Conservation (phyloP, 73 alveolate genomes). For the Uronychia binucleata region DNA sequence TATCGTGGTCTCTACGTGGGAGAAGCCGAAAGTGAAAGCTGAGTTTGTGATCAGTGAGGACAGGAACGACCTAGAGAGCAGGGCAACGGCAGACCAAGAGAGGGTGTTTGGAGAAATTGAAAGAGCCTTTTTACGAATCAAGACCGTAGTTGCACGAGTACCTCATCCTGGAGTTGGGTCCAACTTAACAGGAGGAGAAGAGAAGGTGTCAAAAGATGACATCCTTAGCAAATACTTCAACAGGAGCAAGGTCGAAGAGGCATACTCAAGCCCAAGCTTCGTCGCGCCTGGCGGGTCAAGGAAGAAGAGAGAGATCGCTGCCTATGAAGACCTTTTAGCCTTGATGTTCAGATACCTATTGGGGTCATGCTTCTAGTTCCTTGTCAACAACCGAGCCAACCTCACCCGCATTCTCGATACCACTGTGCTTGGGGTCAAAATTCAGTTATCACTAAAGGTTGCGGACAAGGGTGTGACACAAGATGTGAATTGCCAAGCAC, state of each 20-base stretch:
- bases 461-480: too few relatives aligned
- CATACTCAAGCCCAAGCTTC: background rate
- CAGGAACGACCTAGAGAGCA: conserved; percentile 2
- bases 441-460: too few relatives aligned
- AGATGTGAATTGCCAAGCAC: too few relatives aligned
- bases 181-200: background rate
- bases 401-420: background rate
- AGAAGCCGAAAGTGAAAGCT: conserved; percentile 18
- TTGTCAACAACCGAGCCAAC: background rate
- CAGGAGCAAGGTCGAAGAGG: background rate
- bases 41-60: conserved; percentile 31
- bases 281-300: background rate
- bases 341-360: background rate
- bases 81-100: conserved; percentile 1
- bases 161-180: background rate
- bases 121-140: background rate
- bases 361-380: background rate
- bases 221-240: background rate
- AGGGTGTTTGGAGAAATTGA: background rate
- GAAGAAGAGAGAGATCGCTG: background rate
- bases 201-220: background rate
- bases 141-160: background rate
- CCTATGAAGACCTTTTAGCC: background rate
- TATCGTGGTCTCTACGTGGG: conserved; percentile 27
- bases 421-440: background rate